Evolutionary conservation across 805 yeast species (phyloP), one percentile per base, ranked within the genome.

Genomic region (Babjeviella inositovora): DNA sequence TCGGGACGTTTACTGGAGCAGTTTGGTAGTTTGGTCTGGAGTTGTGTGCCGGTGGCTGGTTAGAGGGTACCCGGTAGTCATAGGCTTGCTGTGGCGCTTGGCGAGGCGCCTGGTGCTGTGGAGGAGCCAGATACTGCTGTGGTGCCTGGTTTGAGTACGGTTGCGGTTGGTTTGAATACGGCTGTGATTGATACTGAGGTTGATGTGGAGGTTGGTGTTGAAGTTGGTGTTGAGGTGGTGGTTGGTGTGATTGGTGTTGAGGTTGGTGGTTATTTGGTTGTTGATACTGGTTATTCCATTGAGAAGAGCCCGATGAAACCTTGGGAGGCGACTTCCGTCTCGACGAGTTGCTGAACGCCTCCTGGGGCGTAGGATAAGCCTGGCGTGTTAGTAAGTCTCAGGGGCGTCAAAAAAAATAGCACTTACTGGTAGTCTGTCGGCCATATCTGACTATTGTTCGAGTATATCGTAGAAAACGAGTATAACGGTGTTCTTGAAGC

Each of bases 331-430:
- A 35, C 8, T 27, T 25, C 11, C 13, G 15, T 22, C 10, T 22
- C 11, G 17, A 14, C 20, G 14, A 20, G 10, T 10, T 15, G 15
- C 5, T 7, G 4, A 56, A 41, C 5, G 57, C 58, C 38, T 56
- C 60, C 24, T 46, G 54, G 2, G 62, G 63, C 13, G 63, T 56
- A 5, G 62, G 63, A 33, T 52, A 53, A 36, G 44, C 35, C 12
- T n/a, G n/a, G n/a, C n/a, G n/a, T n/a, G n/a, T n/a, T n/a, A n/a
- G n/a, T n/a, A n/a, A n/a, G n/a, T n/a, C n/a, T n/a, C n/a, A n/a
- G n/a, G n/a, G n/a, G n/a, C n/a, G n/a, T n/a, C n/a, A n/a, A n/a
- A n/a, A n/a, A n/a, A n/a, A n/a, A n/a, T n/a, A n/a, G n/a, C n/a
- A n/a, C n/a, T n/a, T n/a, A n/a, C n/a, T n/a, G 63, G 63, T 32